Evolutionary conservation across 257 asterid species (phyloP).

Genomic region (Primulina tabacum): DNA sequence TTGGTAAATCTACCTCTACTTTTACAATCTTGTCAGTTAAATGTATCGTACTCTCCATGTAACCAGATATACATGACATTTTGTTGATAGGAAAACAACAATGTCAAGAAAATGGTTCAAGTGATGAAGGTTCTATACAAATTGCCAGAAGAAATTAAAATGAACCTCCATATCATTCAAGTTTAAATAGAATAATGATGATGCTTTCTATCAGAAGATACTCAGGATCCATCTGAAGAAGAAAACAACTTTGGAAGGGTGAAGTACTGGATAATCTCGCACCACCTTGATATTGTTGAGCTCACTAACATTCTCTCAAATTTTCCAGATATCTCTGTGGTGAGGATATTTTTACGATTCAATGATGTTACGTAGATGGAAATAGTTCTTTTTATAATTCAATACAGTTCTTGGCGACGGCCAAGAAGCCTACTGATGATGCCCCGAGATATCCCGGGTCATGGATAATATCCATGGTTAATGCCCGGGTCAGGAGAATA

Average conservation of each 20-base stretch:
- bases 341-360: constrained; percentile 33
- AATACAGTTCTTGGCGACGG: no score
- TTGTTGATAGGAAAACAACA: constrained; percentile 46
- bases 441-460: no score
- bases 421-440: no score
- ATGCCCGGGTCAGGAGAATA: no score
- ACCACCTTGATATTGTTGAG: constrained; percentile 66
- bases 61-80: constrained; percentile 17
- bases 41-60: constrained; percentile 18
- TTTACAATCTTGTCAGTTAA: not conserved
- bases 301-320: constrained; percentile 66
- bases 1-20: constrained; percentile 43
- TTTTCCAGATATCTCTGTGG: constrained; percentile 83
- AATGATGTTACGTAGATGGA: not conserved
- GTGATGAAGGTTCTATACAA: constrained; percentile 46
- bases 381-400: not conserved
- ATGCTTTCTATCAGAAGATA: constrained; percentile 49
- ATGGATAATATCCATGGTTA: no score
- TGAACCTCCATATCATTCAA: constrained; percentile 18
- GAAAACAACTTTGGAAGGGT: constrained; percentile 63
- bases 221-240: constrained; percentile 83
- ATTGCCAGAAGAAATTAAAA: constrained; percentile 13
- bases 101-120: constrained; percentile 35
- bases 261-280: constrained; percentile 72
- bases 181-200: constrained; percentile 22